Conservation (phyloP, 306 rosid genomes). For the Vigna trinervia region DNA sequence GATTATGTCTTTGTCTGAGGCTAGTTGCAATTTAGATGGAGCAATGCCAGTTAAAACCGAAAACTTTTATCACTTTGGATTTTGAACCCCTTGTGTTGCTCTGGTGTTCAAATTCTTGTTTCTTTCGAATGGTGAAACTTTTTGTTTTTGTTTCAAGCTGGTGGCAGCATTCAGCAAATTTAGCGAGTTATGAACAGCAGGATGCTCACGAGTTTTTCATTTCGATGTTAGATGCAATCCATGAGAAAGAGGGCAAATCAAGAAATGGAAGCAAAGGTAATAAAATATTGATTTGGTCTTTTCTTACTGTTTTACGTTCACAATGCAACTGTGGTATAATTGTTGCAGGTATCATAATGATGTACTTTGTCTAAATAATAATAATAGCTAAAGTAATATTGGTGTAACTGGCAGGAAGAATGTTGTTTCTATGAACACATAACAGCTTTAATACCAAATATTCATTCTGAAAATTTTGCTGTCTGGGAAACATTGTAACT, state of each 20-base stretch:
- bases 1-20: slow-evolving; percentile 35
- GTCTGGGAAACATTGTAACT: slow-evolving; percentile 5
- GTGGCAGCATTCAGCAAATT: slow-evolving; percentile 96
- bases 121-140: slow-evolving; percentile 57
- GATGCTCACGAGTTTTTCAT: slow-evolving; percentile 99
- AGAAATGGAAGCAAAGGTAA: slow-evolving; percentile 72
- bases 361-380: not conserved
- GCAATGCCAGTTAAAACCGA: slow-evolving; percentile 37
- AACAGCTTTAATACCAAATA: slow-evolving; percentile 8
- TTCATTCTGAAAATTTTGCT: slow-evolving; percentile 21
- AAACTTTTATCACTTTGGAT: slow-evolving; percentile 39
- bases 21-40: slow-evolving; percentile 40
- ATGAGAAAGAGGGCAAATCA: slow-evolving; percentile 75
- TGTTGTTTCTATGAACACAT: slow-evolving; percentile 25
- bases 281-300: slow-evolving; percentile 22
- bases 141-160: slow-evolving; percentile 84
- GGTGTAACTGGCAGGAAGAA: slow-evolving; percentile 5
- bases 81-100: slow-evolving; percentile 25
- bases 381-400: not conserved
- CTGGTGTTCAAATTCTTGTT: slow-evolving; percentile 43
- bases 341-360: not conserved
- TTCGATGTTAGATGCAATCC: slow-evolving; percentile 88
- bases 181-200: slow-evolving; percentile 94
- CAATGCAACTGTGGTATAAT: not conserved
- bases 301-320: slow-evolving; percentile 19